Percentiles rank a stretch among this genome's conserved stretches.
phyloP scores from a whole-genome alignment of 768 basidiomycete genomes.

The Serendipita indica region DNA sequence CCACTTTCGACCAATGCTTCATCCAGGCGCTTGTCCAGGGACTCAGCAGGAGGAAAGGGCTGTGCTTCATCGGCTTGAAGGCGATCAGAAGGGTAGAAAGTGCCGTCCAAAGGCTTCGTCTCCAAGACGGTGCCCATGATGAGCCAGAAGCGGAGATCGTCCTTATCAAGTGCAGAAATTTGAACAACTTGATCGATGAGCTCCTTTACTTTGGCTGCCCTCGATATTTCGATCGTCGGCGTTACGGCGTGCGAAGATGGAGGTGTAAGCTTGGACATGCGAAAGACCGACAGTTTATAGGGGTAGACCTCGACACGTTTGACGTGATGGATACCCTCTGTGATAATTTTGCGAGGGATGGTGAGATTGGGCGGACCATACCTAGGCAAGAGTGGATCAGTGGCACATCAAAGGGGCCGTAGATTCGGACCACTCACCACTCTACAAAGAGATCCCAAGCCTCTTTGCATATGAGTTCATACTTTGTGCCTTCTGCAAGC shows the following conservation, averaged over 20 bases:
- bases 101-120: conserved; percentile 21
- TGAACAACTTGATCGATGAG: conserved; percentile 35
- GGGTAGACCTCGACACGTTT: conserved; percentile 58
- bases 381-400: conserved; percentile 29
- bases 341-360: conserved; percentile 53
- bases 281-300: conserved; percentile 43
- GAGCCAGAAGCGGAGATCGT: conserved; percentile 14
- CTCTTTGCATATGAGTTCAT: conserved; percentile 57
- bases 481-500: conserved; percentile 43
- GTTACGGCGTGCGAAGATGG: conserved; percentile 20
- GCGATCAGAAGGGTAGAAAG: conserved; percentile 14
- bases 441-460: conserved; percentile 52
- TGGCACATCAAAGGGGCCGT: conserved; percentile 3
- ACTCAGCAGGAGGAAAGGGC: conserved; percentile 17
- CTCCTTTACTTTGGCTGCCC: conserved; percentile 32
- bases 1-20: conserved; percentile 38
- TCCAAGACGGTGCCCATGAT: conserved; percentile 12
- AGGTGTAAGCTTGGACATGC: conserved; percentile 26
- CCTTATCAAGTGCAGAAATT: conserved; percentile 15
- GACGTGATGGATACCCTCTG: conserved; percentile 36
- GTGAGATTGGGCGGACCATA: conserved; percentile 47
- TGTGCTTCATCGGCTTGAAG: conserved; percentile 5
- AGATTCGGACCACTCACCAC: conserved; percentile 39
- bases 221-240: conserved; percentile 33
- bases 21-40: conserved; percentile 26